These are phyloP conservation scores for Isochrysis galbana DNA, from an alignment of 78 protist species.

Conservation along the genomic window DNA sequence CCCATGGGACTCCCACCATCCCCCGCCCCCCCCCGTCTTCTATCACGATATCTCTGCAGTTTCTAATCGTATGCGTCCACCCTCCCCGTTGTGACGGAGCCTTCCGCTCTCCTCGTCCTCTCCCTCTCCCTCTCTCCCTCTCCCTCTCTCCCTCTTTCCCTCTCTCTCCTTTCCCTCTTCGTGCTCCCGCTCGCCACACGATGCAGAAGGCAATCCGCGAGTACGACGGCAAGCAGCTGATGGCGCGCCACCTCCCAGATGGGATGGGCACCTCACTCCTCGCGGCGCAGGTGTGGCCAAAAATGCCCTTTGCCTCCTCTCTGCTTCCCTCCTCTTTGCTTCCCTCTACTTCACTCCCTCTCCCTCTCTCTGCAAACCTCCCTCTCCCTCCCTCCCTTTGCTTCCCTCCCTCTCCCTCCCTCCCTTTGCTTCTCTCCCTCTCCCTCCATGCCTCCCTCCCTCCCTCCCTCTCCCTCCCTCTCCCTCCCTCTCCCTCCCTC, in stretches of 20 bases:
- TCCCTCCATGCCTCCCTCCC: too few relatives aligned
- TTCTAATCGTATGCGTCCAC: neutral
- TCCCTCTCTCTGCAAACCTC: too few relatives aligned
- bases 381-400: too few relatives aligned
- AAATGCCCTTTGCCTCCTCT: too few relatives aligned
- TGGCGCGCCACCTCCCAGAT: neutral
- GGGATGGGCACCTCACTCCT: too few relatives aligned
- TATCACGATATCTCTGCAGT: neutral
- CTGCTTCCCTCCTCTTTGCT: too few relatives aligned
- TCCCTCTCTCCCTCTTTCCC: neutral
- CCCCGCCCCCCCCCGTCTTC: neutral
- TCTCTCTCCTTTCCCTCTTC: neutral
- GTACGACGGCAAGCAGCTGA: slow-evolving; percentile 56
- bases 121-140: neutral
- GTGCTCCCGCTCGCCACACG: neutral
- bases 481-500: too few relatives aligned
- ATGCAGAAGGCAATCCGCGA: slow-evolving; percentile 78
- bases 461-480: too few relatives aligned
- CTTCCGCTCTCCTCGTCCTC: neutral
- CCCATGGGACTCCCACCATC: neutral
- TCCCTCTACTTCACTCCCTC: too few relatives aligned
- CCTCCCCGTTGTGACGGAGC: neutral
- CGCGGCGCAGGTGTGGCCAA: too few relatives aligned
- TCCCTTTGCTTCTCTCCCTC: too few relatives aligned
- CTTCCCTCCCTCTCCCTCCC: too few relatives aligned